Percentiles rank a stretch among this genome's conserved stretches.
phyloP scores from a whole-genome alignment of 2,329 filamentous ascomycete species.

The Aspergillus oerlinghausenensis region DNA sequence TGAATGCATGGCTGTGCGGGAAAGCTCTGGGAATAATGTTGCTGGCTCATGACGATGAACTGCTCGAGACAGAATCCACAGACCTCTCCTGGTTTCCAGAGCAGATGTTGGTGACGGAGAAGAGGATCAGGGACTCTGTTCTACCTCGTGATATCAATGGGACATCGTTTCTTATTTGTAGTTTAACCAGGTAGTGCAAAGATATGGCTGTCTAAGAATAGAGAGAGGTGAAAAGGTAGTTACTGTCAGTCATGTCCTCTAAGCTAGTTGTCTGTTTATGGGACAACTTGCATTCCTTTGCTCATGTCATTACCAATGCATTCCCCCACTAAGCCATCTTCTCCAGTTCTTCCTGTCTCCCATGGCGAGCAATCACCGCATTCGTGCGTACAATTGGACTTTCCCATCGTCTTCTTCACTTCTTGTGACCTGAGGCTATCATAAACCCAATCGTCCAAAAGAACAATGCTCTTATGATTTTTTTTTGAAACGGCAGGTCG shows the following conservation, averaged over 20 bases:
- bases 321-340: slow-evolving; percentile 18
- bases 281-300: neutral
- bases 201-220: neutral
- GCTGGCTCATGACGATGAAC: slow-evolving; percentile 11
- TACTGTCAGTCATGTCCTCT: neutral
- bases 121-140: slow-evolving; percentile 15
- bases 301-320: slow-evolving; percentile 19
- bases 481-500: slow-evolving; percentile 8
- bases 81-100: slow-evolving; percentile 27
- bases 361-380: slow-evolving; percentile 15
- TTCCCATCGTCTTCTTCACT: slow-evolving; percentile 13
- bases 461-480: too few species aligned
- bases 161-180: neutral
- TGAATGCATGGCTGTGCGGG: slow-evolving; percentile 27
- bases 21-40: slow-evolving; percentile 25
- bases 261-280: too few species aligned
- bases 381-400: slow-evolving; percentile 16
- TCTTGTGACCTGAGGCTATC: too few species aligned
- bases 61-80: neutral
- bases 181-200: neutral
- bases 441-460: too few species aligned
- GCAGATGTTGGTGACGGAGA: slow-evolving; percentile 23
- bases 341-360: slow-evolving; percentile 16
- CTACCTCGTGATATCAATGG: slow-evolving; percentile 8
- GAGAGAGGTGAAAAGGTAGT: too few species aligned